A percentile compares a stretch with the other conserved stretches of the same genome.
phyloP scores from a whole-genome alignment of 257 asterid species.

The Plantago major region DNA sequence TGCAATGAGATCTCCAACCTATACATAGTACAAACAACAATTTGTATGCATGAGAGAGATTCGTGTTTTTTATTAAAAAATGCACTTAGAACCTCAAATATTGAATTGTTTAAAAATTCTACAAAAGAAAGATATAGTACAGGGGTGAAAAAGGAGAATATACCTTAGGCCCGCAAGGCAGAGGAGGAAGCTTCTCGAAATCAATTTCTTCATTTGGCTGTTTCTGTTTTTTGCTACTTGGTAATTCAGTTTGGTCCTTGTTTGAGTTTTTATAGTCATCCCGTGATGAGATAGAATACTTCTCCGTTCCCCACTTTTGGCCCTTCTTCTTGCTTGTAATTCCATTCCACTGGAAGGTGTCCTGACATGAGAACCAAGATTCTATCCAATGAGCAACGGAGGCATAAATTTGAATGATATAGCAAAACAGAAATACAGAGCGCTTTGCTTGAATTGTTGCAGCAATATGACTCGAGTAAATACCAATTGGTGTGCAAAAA shows the following conservation, averaged over 20 bases:
- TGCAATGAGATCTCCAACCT: conserved; percentile 87
- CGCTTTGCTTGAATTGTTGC: neutral
- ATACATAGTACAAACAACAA: conserved; percentile 16
- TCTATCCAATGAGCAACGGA: conserved; percentile 12
- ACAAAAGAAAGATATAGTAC: neutral
- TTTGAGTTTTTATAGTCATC: conserved; percentile 32
- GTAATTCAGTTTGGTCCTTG: conserved; percentile 31
- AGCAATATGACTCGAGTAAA: neutral
- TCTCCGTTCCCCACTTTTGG: conserved; percentile 86
- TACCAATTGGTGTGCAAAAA: neutral
- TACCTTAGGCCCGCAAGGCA: conserved; percentile 67
- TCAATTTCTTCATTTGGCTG: conserved; percentile 33
- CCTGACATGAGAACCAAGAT: conserved; percentile 36
- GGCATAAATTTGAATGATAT: conserved; percentile 17
- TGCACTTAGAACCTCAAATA: conserved; percentile 3
- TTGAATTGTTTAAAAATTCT: neutral
- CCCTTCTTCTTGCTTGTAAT: conserved; percentile 89
- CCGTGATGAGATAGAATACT: conserved; percentile 37
- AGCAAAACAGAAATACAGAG: neutral
- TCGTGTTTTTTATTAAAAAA: neutral
- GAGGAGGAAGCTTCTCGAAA: conserved; percentile 71
- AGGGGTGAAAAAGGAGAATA: conserved; percentile 8
- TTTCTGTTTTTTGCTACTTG: conserved; percentile 29
- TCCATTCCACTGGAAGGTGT: conserved; percentile 70
- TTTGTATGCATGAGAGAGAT: neutral